A percentile compares a stretch with the other conserved stretches of the same genome.
phyloP scores from a whole-genome alignment of 768 basidiomycete genomes.

The Boletales sp. region DNA sequence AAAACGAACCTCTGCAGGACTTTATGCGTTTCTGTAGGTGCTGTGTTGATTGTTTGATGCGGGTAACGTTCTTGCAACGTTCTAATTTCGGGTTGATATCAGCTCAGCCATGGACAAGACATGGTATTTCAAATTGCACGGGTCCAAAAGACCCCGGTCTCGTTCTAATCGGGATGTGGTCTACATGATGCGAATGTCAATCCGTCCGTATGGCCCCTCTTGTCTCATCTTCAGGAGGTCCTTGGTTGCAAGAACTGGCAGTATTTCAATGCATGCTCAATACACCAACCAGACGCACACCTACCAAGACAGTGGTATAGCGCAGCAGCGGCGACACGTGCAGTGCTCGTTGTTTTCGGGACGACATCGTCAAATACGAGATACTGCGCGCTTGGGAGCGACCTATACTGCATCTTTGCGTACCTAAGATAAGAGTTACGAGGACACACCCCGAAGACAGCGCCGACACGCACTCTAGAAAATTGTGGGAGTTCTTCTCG shows the following conservation, averaged over 20 bases:
- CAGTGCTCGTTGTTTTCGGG: constrained; percentile 61
- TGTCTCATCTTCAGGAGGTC: constrained; percentile 62
- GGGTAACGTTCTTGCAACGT: not conserved
- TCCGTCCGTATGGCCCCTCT: constrained; percentile 51
- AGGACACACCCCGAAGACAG: not conserved
- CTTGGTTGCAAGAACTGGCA: constrained; percentile 75
- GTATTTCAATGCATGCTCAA: not conserved
- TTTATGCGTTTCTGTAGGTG: constrained; percentile 5
- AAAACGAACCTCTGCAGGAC: not conserved
- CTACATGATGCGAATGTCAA: constrained; percentile 42
- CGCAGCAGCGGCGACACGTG: constrained; percentile 75
- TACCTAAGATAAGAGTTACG: constrained; percentile 47
- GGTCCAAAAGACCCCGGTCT: too few relatives aligned
- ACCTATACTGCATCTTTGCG: constrained; percentile 68
- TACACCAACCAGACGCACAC: constrained; percentile 11
- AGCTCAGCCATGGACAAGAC: too few relatives aligned
- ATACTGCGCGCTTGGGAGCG: constrained; percentile 45
- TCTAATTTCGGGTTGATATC: not conserved
- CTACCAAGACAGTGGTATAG: constrained; percentile 84
- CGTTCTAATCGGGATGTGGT: not conserved
- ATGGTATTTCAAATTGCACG: too few relatives aligned
- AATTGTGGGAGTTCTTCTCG: constrained; percentile 76
- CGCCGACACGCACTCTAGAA: constrained; percentile 58
- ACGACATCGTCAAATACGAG: constrained; percentile 66
- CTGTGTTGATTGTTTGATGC: not conserved